Evolutionary conservation across 2,329 filamentous ascomycete genomes (phyloP).

Genomic region (Ophiocordyceps sinensis): DNA sequence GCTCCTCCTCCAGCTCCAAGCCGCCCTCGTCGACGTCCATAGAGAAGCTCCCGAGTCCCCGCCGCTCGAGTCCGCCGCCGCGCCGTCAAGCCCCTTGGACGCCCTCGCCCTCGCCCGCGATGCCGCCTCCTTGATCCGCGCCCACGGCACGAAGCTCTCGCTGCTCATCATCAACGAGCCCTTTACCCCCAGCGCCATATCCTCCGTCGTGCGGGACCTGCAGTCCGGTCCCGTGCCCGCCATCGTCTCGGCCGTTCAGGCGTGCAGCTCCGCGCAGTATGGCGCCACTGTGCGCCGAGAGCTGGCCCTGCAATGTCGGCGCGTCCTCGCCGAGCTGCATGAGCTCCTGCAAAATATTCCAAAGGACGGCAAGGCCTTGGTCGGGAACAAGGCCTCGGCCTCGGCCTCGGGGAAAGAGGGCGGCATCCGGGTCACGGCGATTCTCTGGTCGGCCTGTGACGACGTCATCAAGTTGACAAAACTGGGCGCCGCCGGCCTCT

Average conservation of each 20-base stretch:
- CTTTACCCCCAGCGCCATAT: conserved; percentile 66
- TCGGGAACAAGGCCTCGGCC: conserved; percentile 9
- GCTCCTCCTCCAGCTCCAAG: conserved; percentile 28
- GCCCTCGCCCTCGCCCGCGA: conserved; percentile 57
- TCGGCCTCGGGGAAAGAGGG: conserved; percentile 29
- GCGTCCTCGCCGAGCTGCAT: conserved; percentile 47
- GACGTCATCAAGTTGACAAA: conserved; percentile 47
- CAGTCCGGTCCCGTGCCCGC: conserved; percentile 59
- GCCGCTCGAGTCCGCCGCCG: conserved; percentile 2
- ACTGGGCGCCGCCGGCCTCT: conserved; percentile 54
- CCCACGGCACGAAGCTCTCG: conserved; percentile 76
- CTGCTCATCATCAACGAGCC: conserved; percentile 77
- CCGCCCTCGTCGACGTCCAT: conserved; percentile 24
- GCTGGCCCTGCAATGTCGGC: conserved; percentile 41
- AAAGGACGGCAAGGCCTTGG: conserved; percentile 38
- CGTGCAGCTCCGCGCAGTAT: conserved; percentile 47
- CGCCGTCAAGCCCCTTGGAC: conserved; percentile 22
- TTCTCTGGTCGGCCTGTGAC: conserved; percentile 78
- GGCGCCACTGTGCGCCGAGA: conserved; percentile 50
- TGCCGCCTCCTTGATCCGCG: conserved; percentile 57
- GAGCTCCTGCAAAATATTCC: conserved; percentile 47
- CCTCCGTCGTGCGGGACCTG: conserved; percentile 57
- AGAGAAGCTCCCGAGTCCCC: conserved; percentile 9
- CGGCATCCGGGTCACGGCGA: conserved; percentile 52
- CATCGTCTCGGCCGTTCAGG: conserved; percentile 54